A percentile compares a stretch with the other conserved stretches of the same genome.
phyloP scores from a whole-genome alignment of 768 basidiomycete genomes.

The Saitozyma podzolica region DNA sequence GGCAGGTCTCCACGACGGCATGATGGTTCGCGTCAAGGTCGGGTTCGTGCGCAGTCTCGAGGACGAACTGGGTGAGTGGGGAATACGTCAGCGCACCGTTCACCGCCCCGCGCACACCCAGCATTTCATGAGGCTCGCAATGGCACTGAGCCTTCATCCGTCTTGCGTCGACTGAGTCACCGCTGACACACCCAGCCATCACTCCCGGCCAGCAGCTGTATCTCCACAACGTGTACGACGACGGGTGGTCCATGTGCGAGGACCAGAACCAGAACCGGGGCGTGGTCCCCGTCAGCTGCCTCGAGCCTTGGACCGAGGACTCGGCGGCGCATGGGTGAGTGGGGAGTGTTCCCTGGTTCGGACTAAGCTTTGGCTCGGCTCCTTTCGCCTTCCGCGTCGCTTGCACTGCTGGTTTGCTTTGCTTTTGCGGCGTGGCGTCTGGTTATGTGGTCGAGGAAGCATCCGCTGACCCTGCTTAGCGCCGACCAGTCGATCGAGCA shows the following conservation, averaged over 20 bases:
- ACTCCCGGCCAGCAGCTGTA: conserved; percentile 46
- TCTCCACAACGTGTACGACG: conserved; percentile 50
- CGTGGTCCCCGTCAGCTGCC: conserved; percentile 47
- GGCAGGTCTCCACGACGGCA: conserved; percentile 35
- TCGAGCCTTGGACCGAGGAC: conserved; percentile 36
- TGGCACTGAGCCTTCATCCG: too few relatives aligned
- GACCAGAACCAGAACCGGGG: conserved; percentile 40
- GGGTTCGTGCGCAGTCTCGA: conserved; percentile 49
- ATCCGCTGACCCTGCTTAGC: too few relatives aligned
- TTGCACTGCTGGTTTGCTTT: too few relatives aligned
- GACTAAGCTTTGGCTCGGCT: too few relatives aligned
- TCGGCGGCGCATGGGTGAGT: neutral
- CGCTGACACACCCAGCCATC: conserved; percentile 40
- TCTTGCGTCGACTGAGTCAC: neutral
- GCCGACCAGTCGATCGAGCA: neutral
- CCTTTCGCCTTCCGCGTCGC: too few relatives aligned
- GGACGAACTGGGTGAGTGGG: conserved; percentile 49
- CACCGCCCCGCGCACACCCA: too few relatives aligned
- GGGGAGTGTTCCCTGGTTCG: neutral
- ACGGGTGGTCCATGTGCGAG: conserved; percentile 51
- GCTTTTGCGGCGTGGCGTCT: too few relatives aligned
- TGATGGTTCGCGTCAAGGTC: conserved; percentile 46
- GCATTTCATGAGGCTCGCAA: too few relatives aligned
- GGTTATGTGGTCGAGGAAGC: too few relatives aligned
- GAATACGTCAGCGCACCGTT: neutral